Percentiles rank a stretch among this genome's conserved stretches.
Evolutionary conservation across 148 eudicot species (phyloP).

Genomic region (Dianthus caryophyllus): DNA sequence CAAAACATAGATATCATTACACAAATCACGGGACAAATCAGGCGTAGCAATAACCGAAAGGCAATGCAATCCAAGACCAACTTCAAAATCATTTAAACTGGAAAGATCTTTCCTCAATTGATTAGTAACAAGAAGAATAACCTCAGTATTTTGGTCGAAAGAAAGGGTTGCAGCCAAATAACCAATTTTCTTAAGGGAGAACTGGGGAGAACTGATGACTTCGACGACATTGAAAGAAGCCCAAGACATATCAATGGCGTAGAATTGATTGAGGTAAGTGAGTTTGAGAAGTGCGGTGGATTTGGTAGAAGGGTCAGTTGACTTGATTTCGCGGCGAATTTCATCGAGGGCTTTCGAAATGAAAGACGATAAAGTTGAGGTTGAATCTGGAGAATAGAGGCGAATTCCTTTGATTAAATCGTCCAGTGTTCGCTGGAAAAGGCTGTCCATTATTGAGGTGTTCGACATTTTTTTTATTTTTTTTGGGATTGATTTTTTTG

Average conservation of each 20-base stretch:
- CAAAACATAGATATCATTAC: slow-evolving; percentile 59
- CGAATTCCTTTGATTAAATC: slow-evolving; percentile 31
- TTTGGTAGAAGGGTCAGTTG: slow-evolving; percentile 66
- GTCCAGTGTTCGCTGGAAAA: background rate
- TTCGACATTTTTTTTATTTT: background rate
- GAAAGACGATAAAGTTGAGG: slow-evolving; percentile 37
- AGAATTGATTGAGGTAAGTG: slow-evolving; percentile 56
- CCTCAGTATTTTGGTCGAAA: slow-evolving; percentile 52
- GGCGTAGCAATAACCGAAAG: slow-evolving; percentile 46
- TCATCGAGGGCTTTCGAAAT: slow-evolving; percentile 60
- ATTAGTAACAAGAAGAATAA: slow-evolving; percentile 65
- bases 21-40: slow-evolving; percentile 68
- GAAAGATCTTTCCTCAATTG: slow-evolving; percentile 77
- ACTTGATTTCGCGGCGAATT: slow-evolving; percentile 67
- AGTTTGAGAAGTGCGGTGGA: slow-evolving; percentile 72
- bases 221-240: slow-evolving; percentile 77
- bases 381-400: slow-evolving; percentile 34
- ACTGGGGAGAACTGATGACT: slow-evolving; percentile 52
- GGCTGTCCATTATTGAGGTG: slow-evolving; percentile 1
- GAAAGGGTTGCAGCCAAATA: slow-evolving; percentile 61
- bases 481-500: background rate
- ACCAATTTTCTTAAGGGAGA: slow-evolving; percentile 54
- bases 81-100: slow-evolving; percentile 50
- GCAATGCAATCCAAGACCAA: slow-evolving; percentile 54
- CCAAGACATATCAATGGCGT: slow-evolving; percentile 44